Evolutionary conservation across 1,284 basidiomycete genomes (phyloP).

Genomic region (Sanghuangporus baumii): DNA sequence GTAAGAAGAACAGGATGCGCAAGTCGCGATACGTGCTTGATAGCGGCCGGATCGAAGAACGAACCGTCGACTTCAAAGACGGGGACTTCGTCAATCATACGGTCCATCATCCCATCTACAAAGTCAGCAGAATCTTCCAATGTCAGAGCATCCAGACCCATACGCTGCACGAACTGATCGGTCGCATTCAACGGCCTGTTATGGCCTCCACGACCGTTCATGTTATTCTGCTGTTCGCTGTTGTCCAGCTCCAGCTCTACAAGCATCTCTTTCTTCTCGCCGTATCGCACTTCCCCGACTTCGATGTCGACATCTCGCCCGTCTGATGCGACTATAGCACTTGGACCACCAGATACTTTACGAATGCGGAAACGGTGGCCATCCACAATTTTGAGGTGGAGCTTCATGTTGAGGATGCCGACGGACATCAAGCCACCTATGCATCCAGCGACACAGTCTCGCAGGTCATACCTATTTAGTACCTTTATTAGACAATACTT

Average conservation of each 20-base stretch:
- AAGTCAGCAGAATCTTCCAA: conserved; percentile 70
- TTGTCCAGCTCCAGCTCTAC: conserved; percentile 90
- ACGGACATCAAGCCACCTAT: conserved; percentile 94
- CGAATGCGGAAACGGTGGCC: conserved; percentile 80
- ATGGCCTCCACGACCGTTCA: conserved; percentile 23
- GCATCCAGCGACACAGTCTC: conserved; percentile 85
- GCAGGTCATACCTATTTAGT: conserved; percentile 61
- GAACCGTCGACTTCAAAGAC: conserved; percentile 89
- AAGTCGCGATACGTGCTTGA: conserved; percentile 77
- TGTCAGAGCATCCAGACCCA: conserved; percentile 69
- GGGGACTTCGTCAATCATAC: conserved; percentile 90
- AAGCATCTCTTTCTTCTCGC: conserved; percentile 90
- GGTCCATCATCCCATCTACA: conserved; percentile 80
- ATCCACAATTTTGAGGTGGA: conserved; percentile 87
- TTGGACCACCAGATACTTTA: conserved; percentile 83
- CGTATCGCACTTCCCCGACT: conserved; percentile 87
- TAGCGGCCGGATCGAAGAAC: conserved; percentile 83
- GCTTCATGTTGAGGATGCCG: conserved; percentile 82
- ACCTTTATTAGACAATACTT: not conserved
- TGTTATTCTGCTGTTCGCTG: conserved; percentile 42
- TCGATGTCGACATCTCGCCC: conserved; percentile 94
- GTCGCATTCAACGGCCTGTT: conserved; percentile 57
- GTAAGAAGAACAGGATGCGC: conserved; percentile 86
- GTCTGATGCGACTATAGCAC: conserved; percentile 77
- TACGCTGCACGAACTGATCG: conserved; percentile 74